Conservation (phyloP, 2,329 filamentous ascomycete species). For the Diaporthe citrichinensis region DNA sequence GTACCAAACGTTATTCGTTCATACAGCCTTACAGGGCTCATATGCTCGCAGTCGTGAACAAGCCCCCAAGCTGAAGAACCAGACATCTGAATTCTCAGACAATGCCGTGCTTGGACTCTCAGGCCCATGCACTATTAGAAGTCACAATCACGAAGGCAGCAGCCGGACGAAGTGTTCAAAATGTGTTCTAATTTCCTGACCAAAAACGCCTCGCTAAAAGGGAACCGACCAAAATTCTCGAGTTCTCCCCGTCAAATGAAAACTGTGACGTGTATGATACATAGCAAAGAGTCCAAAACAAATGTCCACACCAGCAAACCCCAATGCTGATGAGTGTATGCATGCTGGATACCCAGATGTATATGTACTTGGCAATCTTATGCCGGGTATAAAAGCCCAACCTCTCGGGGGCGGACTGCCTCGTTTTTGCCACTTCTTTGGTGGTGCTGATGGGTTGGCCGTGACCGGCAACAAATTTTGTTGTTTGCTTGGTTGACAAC, state of each 20-base stretch:
- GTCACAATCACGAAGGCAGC: background rate
- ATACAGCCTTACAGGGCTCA: background rate
- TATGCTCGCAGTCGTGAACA: background rate
- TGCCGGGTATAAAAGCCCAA: conserved; percentile 27
- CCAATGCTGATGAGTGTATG: background rate
- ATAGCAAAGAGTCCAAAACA: conserved; percentile 28
- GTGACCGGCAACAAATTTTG: background rate
- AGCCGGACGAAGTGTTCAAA: background rate
- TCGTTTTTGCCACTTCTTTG: conserved; percentile 1
- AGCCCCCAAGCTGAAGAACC: no score
- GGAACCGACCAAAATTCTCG: conserved; percentile 22
- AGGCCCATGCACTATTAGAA: no score
- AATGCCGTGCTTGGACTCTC: background rate
- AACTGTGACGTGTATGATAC: conserved; percentile 12
- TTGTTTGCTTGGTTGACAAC: background rate
- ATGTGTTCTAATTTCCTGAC: conserved; percentile 9
- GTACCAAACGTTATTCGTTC: background rate
- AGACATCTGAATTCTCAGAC: background rate
- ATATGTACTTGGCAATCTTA: conserved; percentile 19
- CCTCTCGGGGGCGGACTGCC: conserved; percentile 14
- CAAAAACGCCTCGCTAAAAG: conserved; percentile 29
- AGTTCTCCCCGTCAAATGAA: conserved; percentile 8
- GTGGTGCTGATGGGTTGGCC: background rate
- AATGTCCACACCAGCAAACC: background rate
- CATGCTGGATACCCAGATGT: conserved; percentile 18